A percentile compares a stretch with the other conserved stretches of the same genome.
Conservation (phyloP, 495 filamentous ascomycete genomes). For the Penicillium lagena region DNA sequence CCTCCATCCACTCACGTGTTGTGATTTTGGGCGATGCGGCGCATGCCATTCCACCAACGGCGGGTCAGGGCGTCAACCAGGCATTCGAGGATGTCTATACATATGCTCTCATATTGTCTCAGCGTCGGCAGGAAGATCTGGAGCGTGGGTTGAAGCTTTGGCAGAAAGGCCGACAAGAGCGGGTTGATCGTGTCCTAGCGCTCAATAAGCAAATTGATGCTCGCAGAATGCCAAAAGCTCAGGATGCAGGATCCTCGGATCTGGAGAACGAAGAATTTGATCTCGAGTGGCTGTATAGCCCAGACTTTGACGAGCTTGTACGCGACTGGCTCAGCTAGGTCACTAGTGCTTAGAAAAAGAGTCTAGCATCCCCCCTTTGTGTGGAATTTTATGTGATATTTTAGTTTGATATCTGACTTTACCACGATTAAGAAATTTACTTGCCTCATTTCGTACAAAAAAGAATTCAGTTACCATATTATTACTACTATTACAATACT, state of each 20-base stretch:
- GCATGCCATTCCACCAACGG: constrained; percentile 40
- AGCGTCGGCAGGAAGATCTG: constrained; percentile 5
- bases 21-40: constrained; percentile 41
- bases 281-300: constrained; percentile 25
- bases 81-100: constrained; percentile 36
- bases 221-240: constrained; percentile 20
- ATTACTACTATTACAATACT: too few relatives aligned
- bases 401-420: too few relatives aligned
- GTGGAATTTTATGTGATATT: too few relatives aligned
- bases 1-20: constrained; percentile 21
- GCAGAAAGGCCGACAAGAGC: constrained; percentile 24
- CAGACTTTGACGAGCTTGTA: constrained; percentile 21
- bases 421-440: too few relatives aligned
- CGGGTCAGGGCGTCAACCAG: constrained; percentile 38
- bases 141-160: constrained; percentile 14
- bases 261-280: constrained; percentile 27
- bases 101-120: constrained; percentile 10
- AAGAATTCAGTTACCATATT: too few relatives aligned
- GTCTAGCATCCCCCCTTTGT: too few relatives aligned
- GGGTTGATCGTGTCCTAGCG: constrained; percentile 22
- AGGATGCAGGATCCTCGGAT: constrained; percentile 6
- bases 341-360: too few relatives aligned
- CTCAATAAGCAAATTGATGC: constrained; percentile 27
- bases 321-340: constrained; percentile 10
- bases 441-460: too few relatives aligned